These are phyloP conservation scores for Botryotinia calthae DNA, from an alignment of 2,329 filamentous ascomycete species.

Conservation along the genomic window DNA sequence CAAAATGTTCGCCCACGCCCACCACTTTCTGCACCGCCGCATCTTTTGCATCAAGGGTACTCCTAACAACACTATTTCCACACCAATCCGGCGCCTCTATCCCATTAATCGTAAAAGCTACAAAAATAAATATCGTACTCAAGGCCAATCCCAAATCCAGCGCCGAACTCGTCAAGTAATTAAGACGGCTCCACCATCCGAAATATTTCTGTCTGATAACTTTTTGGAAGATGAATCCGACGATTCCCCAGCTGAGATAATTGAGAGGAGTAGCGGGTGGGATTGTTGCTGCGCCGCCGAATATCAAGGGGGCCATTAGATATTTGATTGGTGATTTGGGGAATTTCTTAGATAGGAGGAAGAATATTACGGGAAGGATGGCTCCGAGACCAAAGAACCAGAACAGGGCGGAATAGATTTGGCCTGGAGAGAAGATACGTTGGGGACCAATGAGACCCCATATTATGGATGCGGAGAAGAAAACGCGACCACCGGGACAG, in stretches of 20 bases:
- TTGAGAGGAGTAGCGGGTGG: conserved; percentile 70
- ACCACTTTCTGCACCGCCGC: background rate
- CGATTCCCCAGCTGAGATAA: conserved; percentile 66
- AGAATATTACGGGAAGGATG: conserved; percentile 30
- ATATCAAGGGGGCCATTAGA: conserved; percentile 30
- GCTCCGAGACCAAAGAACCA: conserved; percentile 37
- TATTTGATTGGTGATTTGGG: conserved; percentile 58
- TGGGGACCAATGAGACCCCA: conserved; percentile 71
- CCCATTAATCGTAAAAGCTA: conserved; percentile 57
- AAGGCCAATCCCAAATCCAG: conserved; percentile 67
- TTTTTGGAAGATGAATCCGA: conserved; percentile 68
- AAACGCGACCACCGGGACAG: conserved; percentile 50
- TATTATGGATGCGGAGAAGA: conserved; percentile 70
- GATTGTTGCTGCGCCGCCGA: conserved; percentile 29
- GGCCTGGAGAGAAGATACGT: conserved; percentile 41
- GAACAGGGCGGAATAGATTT: conserved; percentile 36
- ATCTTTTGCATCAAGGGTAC: background rate
- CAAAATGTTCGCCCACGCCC: background rate
- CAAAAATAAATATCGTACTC: conserved; percentile 67
- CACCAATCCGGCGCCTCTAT: conserved; percentile 39
- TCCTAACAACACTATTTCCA: background rate
- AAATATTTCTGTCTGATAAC: conserved; percentile 62
- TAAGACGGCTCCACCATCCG: conserved; percentile 76
- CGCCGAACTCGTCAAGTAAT: conserved; percentile 71
- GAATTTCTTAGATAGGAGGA: conserved; percentile 49